These are phyloP conservation scores for Solanum clarkiae DNA, from an alignment of 257 asterid species.

Conservation along the genomic window DNA sequence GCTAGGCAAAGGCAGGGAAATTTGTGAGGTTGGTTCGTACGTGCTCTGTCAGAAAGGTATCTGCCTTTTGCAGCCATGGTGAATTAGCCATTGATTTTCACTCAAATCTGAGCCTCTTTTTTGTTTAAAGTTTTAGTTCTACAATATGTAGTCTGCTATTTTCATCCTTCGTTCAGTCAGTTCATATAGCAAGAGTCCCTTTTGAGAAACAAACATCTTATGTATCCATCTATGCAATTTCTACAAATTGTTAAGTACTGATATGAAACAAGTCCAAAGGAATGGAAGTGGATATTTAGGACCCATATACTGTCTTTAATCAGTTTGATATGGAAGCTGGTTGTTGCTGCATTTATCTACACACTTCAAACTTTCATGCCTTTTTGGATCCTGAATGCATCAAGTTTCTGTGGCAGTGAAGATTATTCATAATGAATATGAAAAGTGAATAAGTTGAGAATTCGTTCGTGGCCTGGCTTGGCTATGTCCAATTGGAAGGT, in stretches of 20 bases:
- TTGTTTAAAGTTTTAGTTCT: background rate
- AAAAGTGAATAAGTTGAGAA: background rate
- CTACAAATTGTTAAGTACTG: background rate
- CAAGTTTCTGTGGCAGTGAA: background rate
- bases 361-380: background rate
- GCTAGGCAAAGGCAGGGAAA: slow-evolving; percentile 2
- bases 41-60: background rate
- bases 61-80: background rate
- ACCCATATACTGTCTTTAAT: background rate
- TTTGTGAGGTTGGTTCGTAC: background rate
- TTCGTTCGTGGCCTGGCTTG: background rate
- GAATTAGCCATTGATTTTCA: background rate
- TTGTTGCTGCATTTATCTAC: background rate
- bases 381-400: background rate
- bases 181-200: background rate
- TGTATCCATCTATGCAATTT: background rate
- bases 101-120: background rate
- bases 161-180: background rate
- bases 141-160: background rate
- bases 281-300: background rate
- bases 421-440: background rate
- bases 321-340: background rate
- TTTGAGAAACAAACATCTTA: background rate
- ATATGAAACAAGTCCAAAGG: background rate
- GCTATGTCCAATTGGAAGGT: background rate